These are phyloP conservation scores for Chalciporus piperatoides DNA, from an alignment of 1,284 basidiomycete genomes.

Conservation along the genomic window DNA sequence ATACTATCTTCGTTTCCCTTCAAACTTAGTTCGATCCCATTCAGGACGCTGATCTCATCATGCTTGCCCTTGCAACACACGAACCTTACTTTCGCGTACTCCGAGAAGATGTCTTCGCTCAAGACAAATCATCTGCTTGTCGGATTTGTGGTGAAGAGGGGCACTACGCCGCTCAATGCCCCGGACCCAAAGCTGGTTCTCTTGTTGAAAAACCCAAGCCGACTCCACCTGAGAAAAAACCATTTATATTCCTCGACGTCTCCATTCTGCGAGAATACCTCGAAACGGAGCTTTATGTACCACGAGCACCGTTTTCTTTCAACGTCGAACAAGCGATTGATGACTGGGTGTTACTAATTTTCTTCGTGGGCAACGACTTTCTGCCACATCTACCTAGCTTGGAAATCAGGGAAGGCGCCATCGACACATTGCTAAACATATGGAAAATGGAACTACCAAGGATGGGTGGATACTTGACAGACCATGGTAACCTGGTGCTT, in stretches of 20 bases:
- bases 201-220: constrained; percentile 61
- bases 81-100: constrained; percentile 97
- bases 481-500: constrained; percentile 89
- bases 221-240: constrained; percentile 80
- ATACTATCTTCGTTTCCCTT: constrained; percentile 1
- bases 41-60: constrained; percentile 99
- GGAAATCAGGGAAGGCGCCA: constrained; percentile 98
- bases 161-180: constrained; percentile 94
- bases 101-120: constrained; percentile 95
- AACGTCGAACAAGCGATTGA: constrained; percentile 96
- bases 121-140: constrained; percentile 79
- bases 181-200: constrained; percentile 64
- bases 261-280: constrained; percentile 95
- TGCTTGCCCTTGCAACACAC: constrained; percentile 97
- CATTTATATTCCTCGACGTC: constrained; percentile 99
- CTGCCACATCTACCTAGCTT: constrained; percentile 96
- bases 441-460: constrained; percentile 91
- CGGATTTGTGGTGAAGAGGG: constrained; percentile 92
- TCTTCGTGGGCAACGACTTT: constrained; percentile 99
- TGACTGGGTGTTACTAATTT: constrained; percentile 99
- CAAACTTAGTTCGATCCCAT: constrained; percentile 9
- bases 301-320: constrained; percentile 81
- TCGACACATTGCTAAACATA: constrained; percentile 93
- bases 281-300: constrained; percentile 88
- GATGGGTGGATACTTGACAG: constrained; percentile 97